phyloP scores from a whole-genome alignment of 1,284 basidiomycete genomes.

The Cryptococcus deneoformans region DNA sequence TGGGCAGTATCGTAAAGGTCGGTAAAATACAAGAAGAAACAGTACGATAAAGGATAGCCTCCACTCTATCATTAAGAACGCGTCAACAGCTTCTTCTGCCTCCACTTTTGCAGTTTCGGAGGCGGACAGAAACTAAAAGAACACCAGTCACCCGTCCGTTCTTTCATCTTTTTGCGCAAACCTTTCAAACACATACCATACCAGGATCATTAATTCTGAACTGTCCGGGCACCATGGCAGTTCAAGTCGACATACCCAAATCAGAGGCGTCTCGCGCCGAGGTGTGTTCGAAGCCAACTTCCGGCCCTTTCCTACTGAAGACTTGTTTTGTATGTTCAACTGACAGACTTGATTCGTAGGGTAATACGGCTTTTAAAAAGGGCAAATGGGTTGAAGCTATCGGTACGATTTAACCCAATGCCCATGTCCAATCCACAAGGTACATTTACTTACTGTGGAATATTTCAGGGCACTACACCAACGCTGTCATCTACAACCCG shows the following conservation, averaged over 20 bases:
- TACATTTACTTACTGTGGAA: neutral
- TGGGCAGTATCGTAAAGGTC: too few relatives aligned
- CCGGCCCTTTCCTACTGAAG: neutral
- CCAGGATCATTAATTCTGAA: too few relatives aligned
- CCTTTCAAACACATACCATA: neutral
- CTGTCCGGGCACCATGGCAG: constrained; percentile 5
- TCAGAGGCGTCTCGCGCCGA: constrained; percentile 15
- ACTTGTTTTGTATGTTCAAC: neutral
- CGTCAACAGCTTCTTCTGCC: neutral
- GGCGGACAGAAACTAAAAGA: too few relatives aligned
- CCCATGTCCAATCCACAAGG: neutral
- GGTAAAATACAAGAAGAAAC: too few relatives aligned
- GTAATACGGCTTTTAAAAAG: constrained; percentile 45
- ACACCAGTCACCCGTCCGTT: neutral
- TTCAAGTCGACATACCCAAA: constrained; percentile 15
- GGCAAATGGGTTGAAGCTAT: constrained; percentile 46
- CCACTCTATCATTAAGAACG: neutral
- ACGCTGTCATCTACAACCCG: constrained; percentile 33
- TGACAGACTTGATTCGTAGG: constrained; percentile 17
- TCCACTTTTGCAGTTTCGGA: too few relatives aligned
- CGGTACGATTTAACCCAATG: constrained; percentile 19
- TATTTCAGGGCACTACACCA: constrained; percentile 38
- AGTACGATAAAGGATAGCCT: too few relatives aligned
- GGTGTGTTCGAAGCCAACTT: constrained; percentile 3
- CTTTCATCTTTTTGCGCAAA: neutral